These are phyloP conservation scores for Brassica carinata DNA, from an alignment of 345 rosid genomes.

Conservation along the genomic window DNA sequence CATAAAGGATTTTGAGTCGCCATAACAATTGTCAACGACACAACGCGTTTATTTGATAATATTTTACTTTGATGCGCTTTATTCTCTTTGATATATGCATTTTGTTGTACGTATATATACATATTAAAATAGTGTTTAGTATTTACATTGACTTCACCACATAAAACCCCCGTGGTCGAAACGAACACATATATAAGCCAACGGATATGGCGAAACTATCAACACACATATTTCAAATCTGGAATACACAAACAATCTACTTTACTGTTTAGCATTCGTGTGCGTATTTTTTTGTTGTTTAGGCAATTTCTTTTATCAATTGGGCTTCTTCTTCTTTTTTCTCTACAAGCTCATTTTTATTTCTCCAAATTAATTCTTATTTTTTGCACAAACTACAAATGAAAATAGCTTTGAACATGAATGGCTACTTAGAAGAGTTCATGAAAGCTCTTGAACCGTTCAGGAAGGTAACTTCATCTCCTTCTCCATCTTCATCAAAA, in stretches of 20 bases:
- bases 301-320: not conserved
- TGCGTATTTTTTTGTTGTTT: not conserved
- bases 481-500: constrained; percentile 8
- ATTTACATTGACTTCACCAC: constrained; percentile 19
- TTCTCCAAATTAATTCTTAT: not conserved
- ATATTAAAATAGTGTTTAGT: not conserved
- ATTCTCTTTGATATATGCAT: not conserved
- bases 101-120: not conserved
- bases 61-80: not conserved
- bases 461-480: constrained; percentile 44
- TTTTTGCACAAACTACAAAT: not conserved
- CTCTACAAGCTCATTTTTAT: constrained; percentile 6
- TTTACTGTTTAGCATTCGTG: not conserved
- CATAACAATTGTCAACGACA: constrained; percentile 12
- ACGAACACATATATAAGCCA: constrained; percentile 33
- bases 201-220: constrained; percentile 21
- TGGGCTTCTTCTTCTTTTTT: not conserved
- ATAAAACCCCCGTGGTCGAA: not conserved
- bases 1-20: not conserved
- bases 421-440: constrained; percentile 53
- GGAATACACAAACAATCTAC: constrained; percentile 1
- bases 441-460: constrained; percentile 72
- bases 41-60: constrained; percentile 3
- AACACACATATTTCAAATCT: constrained; percentile 22
- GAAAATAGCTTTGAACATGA: constrained; percentile 50